These are phyloP conservation scores for Aeschynomene evenia DNA, from an alignment of 306 rosid species.

Conservation along the genomic window DNA sequence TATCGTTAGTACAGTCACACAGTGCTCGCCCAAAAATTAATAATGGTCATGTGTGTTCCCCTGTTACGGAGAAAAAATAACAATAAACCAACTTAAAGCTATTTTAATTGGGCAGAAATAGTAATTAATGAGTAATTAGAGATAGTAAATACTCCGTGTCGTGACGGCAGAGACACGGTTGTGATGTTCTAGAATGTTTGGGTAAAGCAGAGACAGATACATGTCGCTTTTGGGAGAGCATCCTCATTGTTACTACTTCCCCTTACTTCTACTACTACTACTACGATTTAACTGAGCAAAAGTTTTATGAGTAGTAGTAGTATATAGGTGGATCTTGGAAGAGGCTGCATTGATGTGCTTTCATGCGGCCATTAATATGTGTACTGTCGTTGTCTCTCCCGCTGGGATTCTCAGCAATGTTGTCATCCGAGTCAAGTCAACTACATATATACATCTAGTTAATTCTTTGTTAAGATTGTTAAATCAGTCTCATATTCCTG, in stretches of 20 bases:
- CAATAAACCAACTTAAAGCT: neutral
- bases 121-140: neutral
- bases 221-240: slow-evolving; percentile 9
- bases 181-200: slow-evolving; percentile 8
- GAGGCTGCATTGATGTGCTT: neutral
- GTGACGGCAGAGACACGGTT: neutral
- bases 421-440: slow-evolving; percentile 10
- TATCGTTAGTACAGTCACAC: slow-evolving; percentile 10
- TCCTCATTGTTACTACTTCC: neutral
- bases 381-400: neutral
- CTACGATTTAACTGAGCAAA: neutral
- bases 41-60: neutral
- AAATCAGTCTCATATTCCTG: neutral
- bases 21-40: slow-evolving; percentile 16
- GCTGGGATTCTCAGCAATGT: neutral
- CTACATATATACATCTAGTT: neutral
- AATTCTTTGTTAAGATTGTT: neutral
- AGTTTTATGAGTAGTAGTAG: no score
- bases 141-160: neutral
- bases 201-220: neutral
- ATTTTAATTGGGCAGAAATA: neutral
- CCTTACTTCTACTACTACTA: no score
- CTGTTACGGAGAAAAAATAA: neutral
- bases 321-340: neutral
- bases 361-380: slow-evolving; percentile 7